Evolutionary conservation across 164 flowering plant genomes (phyloP).

Genomic region (Nymphaea thermarum): DNA sequence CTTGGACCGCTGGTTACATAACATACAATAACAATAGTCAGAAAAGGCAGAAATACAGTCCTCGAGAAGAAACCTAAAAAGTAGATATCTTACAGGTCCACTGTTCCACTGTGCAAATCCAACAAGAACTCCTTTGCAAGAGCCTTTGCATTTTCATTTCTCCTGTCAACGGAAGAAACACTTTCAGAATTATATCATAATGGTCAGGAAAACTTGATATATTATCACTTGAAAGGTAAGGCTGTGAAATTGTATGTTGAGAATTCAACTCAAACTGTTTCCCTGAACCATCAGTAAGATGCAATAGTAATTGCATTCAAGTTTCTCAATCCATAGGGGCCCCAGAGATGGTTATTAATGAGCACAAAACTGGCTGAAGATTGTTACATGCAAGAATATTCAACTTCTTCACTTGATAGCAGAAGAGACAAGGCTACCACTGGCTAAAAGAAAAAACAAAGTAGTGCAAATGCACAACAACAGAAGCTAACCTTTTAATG

Average conservation of each 20-base stretch:
- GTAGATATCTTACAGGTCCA: conserved; percentile 64
- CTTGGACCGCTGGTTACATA: conserved; percentile 57
- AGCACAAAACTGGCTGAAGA: too few relatives aligned
- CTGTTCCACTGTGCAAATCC: conserved; percentile 71
- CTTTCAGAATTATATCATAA: background rate
- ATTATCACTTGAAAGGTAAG: background rate
- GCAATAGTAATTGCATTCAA: background rate
- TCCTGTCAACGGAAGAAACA: conserved; percentile 29
- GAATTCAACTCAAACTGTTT: too few relatives aligned
- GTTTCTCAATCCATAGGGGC: too few relatives aligned
- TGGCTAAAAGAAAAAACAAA: too few relatives aligned
- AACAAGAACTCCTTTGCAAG: conserved; percentile 71
- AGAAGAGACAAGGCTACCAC: background rate
- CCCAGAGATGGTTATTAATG: too few relatives aligned
- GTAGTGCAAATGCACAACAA: background rate
- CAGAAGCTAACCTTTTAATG: conserved; percentile 65
- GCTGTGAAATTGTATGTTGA: too few relatives aligned
- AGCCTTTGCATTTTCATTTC: conserved; percentile 76
- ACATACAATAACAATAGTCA: background rate
- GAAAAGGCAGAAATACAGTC: background rate
- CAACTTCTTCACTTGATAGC: too few relatives aligned
- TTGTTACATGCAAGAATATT: too few relatives aligned
- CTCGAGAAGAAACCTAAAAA: background rate
- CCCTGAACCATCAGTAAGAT: background rate
- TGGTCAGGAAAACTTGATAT: background rate